Base-by-base conservation (phyloP, 805 yeast species). In the Wickerhamiella azyma region DNA sequence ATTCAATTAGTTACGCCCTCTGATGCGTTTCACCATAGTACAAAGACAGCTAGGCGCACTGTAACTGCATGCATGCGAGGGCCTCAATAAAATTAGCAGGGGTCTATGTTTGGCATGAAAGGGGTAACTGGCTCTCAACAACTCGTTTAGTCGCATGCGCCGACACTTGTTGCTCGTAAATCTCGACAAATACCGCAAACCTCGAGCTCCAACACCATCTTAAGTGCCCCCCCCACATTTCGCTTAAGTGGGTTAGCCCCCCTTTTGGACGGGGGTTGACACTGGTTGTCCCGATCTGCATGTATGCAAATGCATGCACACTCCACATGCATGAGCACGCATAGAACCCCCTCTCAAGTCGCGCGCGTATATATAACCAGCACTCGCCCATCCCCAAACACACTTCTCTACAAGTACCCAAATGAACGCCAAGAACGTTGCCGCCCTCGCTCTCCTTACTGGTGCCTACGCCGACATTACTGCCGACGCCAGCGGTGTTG, bases 391-490 rank as follows among this genome's bases (percentile, higher is more conserved):
- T 13, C 30, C 30, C 9, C 30, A 28, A 11, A n/a, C 8, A 13
- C 33, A 6, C n/a, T 13, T 30, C 33, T 13, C 14, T 5, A 13
- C 33, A 30, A 14, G n/a, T 9, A 10, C 21, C 37, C 26, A 4
- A 21, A 42, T 42, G 45, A 42, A 42, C 45, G 19, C 37, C 19
- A 38, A 42, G 45, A 19, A 30, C 40, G 21, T 42, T 11, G 33
- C 45, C 45, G 19, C 32, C 19, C 40, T 42, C 21, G 28, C 45
- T 19, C 36, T 36, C 16, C 40, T 36, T n/a, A 9, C 45, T 18
- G 36, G 39, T 37, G 53, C 35, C 33, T 29, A 43, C 26, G 56
- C 56, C 41, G 52, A 46, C 42, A 36, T 33, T 41, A 24, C 29
- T 28, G 53, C 50, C 39, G 50, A 46, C 41, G 49, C 49, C 38